Conservation (phyloP, 148 eudicot genomes). For the Hydrangea macrophylla region DNA sequence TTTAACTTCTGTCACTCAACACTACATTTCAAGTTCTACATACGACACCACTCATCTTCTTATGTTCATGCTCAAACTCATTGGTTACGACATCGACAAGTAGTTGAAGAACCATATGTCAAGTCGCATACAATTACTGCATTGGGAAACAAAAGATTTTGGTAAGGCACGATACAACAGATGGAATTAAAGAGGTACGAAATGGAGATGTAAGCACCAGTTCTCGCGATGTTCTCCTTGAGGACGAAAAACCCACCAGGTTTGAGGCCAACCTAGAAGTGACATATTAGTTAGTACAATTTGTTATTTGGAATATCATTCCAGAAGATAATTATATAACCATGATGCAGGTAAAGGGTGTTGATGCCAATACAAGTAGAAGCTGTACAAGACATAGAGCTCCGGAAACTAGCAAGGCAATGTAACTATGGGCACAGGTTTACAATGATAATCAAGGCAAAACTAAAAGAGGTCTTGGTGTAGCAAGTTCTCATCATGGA, state of each 20-base stretch:
- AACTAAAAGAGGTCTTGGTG: neutral
- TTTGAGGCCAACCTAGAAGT: constrained; percentile 73
- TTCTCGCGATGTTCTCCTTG: constrained; percentile 87
- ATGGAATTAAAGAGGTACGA: neutral
- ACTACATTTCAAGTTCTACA: neutral
- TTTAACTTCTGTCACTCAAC: neutral
- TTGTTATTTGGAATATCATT: neutral
- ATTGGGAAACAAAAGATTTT: constrained; percentile 2
- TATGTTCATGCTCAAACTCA: neutral
- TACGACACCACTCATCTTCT: neutral
- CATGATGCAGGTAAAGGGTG: neutral
- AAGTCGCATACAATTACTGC: neutral
- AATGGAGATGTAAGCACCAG: constrained; percentile 36
- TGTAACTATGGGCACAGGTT: neutral
- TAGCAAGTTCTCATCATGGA: neutral
- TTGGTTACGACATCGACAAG: neutral
- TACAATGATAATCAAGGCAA: neutral
- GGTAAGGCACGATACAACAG: neutral
- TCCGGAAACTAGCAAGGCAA: neutral
- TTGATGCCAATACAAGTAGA: neutral
- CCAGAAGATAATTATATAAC: neutral
- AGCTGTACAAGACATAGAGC: neutral
- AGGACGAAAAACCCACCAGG: constrained; percentile 83
- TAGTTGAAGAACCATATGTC: neutral
- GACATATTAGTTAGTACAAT: constrained; percentile 1